These are phyloP conservation scores for Paxillus ammoniavirescens DNA, from an alignment of 768 basidiomycete genomes.

Conservation along the genomic window DNA sequence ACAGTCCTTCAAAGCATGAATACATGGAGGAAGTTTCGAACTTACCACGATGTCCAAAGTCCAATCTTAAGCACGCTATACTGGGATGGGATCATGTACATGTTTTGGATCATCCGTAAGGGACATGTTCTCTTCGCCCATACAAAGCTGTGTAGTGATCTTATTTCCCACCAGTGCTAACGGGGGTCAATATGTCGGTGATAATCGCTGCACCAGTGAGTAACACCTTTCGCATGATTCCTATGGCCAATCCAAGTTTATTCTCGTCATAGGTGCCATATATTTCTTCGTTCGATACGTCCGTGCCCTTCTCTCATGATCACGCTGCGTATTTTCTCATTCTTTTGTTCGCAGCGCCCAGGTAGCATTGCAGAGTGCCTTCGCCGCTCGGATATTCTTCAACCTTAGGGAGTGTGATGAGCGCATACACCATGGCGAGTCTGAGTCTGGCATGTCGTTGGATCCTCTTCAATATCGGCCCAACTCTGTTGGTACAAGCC, in stretches of 20 bases:
- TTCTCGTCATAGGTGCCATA: conserved; percentile 11
- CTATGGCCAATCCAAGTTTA: background rate
- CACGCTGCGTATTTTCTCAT: conserved; percentile 2
- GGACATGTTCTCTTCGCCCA: background rate
- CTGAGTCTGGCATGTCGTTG: background rate
- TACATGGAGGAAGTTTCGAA: conserved; percentile 22
- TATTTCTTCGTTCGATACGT: conserved; percentile 21
- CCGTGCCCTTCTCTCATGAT: conserved; percentile 2
- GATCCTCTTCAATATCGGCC: conserved; percentile 3
- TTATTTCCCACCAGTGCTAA: conserved; percentile 7
- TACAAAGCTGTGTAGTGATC: no score
- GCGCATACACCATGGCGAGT: background rate
- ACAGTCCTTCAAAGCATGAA: conserved; percentile 26
- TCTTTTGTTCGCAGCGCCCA: conserved; percentile 19
- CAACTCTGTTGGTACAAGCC: background rate
- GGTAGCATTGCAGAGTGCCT: conserved; percentile 25
- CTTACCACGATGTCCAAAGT: conserved; percentile 19
- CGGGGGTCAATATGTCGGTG: conserved; percentile 12
- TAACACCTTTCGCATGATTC: background rate
- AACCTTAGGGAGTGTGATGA: conserved; percentile 20
- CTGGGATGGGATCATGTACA: conserved; percentile 28
- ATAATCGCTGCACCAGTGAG: conserved; percentile 21
- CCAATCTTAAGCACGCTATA: conserved; percentile 20
- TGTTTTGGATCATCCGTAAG: conserved; percentile 23
- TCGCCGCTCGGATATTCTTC: conserved; percentile 29